These are phyloP conservation scores for Trichodelitschia bisporula DNA, from an alignment of 495 filamentous ascomycete species.

Conservation along the genomic window DNA sequence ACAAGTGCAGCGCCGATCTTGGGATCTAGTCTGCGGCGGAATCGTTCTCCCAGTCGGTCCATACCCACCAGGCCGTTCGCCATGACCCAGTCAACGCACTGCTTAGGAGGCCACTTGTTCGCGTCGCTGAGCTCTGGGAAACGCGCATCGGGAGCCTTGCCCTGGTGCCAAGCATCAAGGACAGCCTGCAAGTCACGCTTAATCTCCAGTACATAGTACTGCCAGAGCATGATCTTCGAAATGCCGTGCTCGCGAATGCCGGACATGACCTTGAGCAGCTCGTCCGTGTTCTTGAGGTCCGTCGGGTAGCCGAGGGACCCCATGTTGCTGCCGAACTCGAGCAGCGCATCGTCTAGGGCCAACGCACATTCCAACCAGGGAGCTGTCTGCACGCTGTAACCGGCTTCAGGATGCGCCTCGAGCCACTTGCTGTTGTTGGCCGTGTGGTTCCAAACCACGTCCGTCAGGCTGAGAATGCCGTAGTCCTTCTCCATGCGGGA, in stretches of 20 bases:
- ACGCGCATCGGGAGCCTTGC: conserved; percentile 22
- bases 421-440: conserved; percentile 91
- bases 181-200: conserved; percentile 42
- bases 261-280: conserved; percentile 66
- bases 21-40: conserved; percentile 42
- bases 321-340: conserved; percentile 52
- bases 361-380: conserved; percentile 81
- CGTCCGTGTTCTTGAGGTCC: conserved; percentile 39
- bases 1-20: conserved; percentile 41
- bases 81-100: conserved; percentile 35
- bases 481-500: conserved; percentile 63
- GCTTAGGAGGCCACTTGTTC: conserved; percentile 26
- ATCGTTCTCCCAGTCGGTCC: conserved; percentile 56
- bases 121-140: conserved; percentile 27
- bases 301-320: conserved; percentile 44
- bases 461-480: conserved; percentile 68
- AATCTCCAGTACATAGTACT: conserved; percentile 73
- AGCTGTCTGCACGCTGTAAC: conserved; percentile 82
- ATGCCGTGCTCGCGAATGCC: conserved; percentile 61
- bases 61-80: conserved; percentile 38
- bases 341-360: conserved; percentile 59
- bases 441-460: conserved; percentile 97
- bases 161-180: conserved; percentile 43
- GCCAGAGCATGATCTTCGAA: conserved; percentile 56
- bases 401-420: conserved; percentile 80